phyloP scores from a whole-genome alignment of 192 early-diverging fungal species.

The Rhizophagus clarus region DNA sequence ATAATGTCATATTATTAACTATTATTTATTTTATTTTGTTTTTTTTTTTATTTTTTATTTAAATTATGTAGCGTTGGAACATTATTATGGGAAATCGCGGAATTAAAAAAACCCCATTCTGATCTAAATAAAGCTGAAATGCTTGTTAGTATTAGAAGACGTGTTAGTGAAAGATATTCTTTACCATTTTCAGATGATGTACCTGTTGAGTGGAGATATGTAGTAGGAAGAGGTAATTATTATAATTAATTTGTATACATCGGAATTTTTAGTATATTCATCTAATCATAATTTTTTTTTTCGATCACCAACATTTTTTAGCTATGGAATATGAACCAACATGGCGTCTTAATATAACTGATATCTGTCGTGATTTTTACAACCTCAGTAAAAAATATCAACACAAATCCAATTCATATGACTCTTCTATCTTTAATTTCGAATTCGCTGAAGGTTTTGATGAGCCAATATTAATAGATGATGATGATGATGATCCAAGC shows the following conservation, averaged over 20 bases:
- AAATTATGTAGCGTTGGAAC: slow-evolving; percentile 1
- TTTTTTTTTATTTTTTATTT: too few relatives aligned
- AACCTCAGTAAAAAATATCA: too few relatives aligned
- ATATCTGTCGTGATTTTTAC: too few relatives aligned
- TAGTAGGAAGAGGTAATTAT: not conserved
- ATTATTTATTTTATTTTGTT: too few relatives aligned
- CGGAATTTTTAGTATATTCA: not conserved
- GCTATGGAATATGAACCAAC: too few relatives aligned
- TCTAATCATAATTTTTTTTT: not conserved
- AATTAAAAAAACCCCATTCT: not conserved
- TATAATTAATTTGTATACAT: not conserved
- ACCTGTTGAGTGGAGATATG: not conserved
- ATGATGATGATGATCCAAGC: not conserved
- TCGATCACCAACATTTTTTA: too few relatives aligned
- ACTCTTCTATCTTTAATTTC: too few relatives aligned
- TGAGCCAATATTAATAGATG: not conserved
- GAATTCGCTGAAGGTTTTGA: not conserved
- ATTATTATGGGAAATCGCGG: slow-evolving; percentile 24
- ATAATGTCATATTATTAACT: too few relatives aligned
- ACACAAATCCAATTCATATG: too few relatives aligned
- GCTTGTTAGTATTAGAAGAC: not conserved
- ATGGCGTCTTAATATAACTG: too few relatives aligned
- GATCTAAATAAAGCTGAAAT: not conserved
- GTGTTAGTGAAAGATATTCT: not conserved
- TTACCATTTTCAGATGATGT: not conserved